A percentile compares a stretch with the other conserved stretches of the same genome.
Conservation (phyloP, 352 stramenopile genomes). For the Phytophthora syringae region DNA sequence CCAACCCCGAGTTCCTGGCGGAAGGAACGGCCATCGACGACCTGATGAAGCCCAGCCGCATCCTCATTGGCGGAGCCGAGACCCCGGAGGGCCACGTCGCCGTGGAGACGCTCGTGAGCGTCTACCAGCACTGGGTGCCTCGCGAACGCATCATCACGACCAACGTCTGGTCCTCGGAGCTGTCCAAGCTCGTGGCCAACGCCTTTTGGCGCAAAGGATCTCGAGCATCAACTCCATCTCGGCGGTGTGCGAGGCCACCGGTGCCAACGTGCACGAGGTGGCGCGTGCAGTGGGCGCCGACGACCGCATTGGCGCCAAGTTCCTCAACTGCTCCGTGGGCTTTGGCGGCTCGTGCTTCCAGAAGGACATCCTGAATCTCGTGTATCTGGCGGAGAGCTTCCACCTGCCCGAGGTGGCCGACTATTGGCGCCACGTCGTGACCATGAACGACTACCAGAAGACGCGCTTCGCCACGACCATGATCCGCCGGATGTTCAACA, state of each 20-base stretch:
- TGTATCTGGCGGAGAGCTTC: slow-evolving; percentile 99
- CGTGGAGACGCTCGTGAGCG: slow-evolving; percentile 92
- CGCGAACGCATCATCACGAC: slow-evolving; percentile 96
- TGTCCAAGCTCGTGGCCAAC: slow-evolving; percentile 99
- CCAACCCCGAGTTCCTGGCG: slow-evolving; percentile 99
- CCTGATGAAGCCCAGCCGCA: slow-evolving; percentile 94
- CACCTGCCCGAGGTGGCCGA: slow-evolving; percentile 98
- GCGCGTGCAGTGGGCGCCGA: slow-evolving; percentile 97
- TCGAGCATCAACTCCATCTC: slow-evolving; percentile 99
- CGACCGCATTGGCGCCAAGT: slow-evolving; percentile 97
- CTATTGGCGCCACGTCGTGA: slow-evolving; percentile 99
- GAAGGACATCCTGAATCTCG: slow-evolving; percentile 98
- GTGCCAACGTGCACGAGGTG: slow-evolving; percentile 98
- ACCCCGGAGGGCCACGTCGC: slow-evolving; percentile 88
- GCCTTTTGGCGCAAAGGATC: slow-evolving; percentile 99
- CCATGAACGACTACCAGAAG: slow-evolving; percentile 99
- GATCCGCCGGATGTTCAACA: slow-evolving; percentile 99
- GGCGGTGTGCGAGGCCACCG: slow-evolving; percentile 98
- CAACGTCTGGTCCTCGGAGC: slow-evolving; percentile 99
- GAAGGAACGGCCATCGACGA: slow-evolving; percentile 99
- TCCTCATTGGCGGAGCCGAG: slow-evolving; percentile 98
- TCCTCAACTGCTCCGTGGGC: slow-evolving; percentile 98
- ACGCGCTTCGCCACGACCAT: slow-evolving; percentile 98
- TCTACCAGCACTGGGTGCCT: slow-evolving; percentile 99
- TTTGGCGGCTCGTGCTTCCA: slow-evolving; percentile 92